These are phyloP conservation scores for Diplodia seriata DNA, from an alignment of 2,329 filamentous ascomycete genomes.

Conservation along the genomic window DNA sequence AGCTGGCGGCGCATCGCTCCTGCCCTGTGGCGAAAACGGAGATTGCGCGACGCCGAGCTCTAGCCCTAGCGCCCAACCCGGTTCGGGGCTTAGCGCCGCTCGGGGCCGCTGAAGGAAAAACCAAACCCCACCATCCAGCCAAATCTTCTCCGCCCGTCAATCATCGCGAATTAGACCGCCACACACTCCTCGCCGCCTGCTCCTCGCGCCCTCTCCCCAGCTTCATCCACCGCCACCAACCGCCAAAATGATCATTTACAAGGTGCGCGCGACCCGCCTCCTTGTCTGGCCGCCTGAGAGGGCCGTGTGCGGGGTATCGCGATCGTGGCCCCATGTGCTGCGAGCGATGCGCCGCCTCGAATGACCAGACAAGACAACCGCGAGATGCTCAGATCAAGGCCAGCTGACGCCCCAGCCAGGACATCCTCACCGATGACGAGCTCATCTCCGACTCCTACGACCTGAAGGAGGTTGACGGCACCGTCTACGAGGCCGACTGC, in stretches of 20 bases:
- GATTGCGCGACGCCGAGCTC: slow-evolving; percentile 24
- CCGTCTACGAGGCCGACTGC: slow-evolving; percentile 91
- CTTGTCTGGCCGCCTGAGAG: slow-evolving; percentile 39
- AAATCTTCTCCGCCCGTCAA: slow-evolving; percentile 31
- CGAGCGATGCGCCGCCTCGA: slow-evolving; percentile 26
- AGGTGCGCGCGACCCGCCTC: slow-evolving; percentile 52
- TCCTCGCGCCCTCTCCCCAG: slow-evolving; percentile 32
- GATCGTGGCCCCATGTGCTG: slow-evolving; percentile 35
- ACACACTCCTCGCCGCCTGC: slow-evolving; percentile 22
- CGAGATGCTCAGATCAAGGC: neutral
- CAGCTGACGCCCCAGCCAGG: slow-evolving; percentile 62
- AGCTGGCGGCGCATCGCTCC: slow-evolving; percentile 8
- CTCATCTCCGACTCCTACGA: slow-evolving; percentile 95
- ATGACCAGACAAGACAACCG: slow-evolving; percentile 28
- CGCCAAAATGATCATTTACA: slow-evolving; percentile 64
- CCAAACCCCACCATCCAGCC: slow-evolving; percentile 31
- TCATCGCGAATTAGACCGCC: slow-evolving; percentile 30
- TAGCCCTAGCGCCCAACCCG: neutral
- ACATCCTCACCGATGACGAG: slow-evolving; percentile 89
- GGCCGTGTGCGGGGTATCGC: slow-evolving; percentile 22
- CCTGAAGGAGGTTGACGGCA: slow-evolving; percentile 77
- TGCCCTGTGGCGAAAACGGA: slow-evolving; percentile 31
- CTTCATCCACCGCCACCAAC: slow-evolving; percentile 33
- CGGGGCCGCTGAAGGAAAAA: slow-evolving; percentile 18
- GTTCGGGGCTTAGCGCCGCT: neutral